These are phyloP conservation scores for Aurinia saxatilis DNA, from an alignment of 345 rosid genomes.

Conservation along the genomic window DNA sequence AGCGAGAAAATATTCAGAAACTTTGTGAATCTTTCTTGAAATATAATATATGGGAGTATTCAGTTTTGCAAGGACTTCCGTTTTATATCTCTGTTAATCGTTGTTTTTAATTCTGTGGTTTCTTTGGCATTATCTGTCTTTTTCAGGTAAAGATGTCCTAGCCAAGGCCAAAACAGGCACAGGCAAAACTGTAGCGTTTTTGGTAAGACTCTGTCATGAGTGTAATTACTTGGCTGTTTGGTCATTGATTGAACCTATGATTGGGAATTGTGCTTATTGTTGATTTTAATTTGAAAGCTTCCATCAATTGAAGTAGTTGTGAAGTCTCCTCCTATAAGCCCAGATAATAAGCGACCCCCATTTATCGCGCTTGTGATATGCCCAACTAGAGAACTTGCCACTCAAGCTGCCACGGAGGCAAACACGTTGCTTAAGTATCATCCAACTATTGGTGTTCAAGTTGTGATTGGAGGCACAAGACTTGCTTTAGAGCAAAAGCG, in stretches of 20 bases:
- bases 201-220: constrained; percentile 56
- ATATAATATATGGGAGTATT: background rate
- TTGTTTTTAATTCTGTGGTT: background rate
- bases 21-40: background rate
- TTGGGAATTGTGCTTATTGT: constrained; percentile 1
- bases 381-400: constrained; percentile 96
- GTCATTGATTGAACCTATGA: background rate
- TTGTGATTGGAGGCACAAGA: constrained; percentile 97
- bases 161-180: constrained; percentile 99
- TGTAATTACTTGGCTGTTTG: background rate
- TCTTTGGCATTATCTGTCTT: background rate
- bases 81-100: background rate
- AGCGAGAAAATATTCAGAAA: background rate
- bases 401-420: constrained; percentile 93
- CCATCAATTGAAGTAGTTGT: constrained; percentile 85
- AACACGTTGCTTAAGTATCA: constrained; percentile 77
- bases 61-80: background rate
- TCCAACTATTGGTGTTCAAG: constrained; percentile 87
- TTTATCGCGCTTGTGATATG: constrained; percentile 79
- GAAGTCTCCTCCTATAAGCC: constrained; percentile 56
- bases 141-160: constrained; percentile 88
- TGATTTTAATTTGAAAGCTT: constrained; percentile 44
- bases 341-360: constrained; percentile 74
- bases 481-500: constrained; percentile 81
- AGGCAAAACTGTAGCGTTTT: constrained; percentile 91